Evolutionary conservation across 352 stramenopile species (phyloP), one percentile per base, ranked within the genome.

Genomic region (Poterioochromonas sp.): DNA sequence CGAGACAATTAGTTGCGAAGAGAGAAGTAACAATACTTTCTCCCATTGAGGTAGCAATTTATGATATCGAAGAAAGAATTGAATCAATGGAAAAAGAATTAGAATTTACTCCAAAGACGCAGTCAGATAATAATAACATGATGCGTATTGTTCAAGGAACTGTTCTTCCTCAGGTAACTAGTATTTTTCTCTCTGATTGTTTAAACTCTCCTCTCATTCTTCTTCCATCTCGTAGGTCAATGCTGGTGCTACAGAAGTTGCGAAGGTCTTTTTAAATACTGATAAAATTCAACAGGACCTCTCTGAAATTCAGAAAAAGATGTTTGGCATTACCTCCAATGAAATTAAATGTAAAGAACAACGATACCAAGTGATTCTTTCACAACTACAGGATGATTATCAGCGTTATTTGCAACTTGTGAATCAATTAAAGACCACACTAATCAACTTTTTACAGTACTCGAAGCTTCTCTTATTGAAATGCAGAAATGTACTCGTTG

Each of bases 61-160:
- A 58, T 18, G 65, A 74, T 37, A 74, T 74, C 53, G n/a, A 74
- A 18, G 65, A 74, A 12, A 3, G 65, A 12, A 54, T 74, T 39
- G 39, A 74, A 54, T 11, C 39, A 15, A 74, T 74, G 65, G 41
- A 74, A 1, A 54, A 35, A 18, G 65, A 74, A 54, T 40, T 74
- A 8, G 29, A 54, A 18, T 44, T n/a, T 2, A n/a, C 34, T n/a
- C 8, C 43, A 32, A 53, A 37, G n/a, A 20, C 63, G 11, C 39
- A n/a, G 18, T 58, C 39, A 37, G 65, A 74, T 39, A 58, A 3
- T 37, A 74, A 74, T n/a, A 74, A 74, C 32, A 29, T 74, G 40
- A 74, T 74, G 65, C 5, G 65, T 18, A 32, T 74, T 39, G 40
- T 74, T 18, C 65, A 74, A 74, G 65, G 65, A 35, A 74, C 65